These are phyloP conservation scores for Amanita thiersii DNA, from an alignment of 768 basidiomycete genomes.

Conservation along the genomic window DNA sequence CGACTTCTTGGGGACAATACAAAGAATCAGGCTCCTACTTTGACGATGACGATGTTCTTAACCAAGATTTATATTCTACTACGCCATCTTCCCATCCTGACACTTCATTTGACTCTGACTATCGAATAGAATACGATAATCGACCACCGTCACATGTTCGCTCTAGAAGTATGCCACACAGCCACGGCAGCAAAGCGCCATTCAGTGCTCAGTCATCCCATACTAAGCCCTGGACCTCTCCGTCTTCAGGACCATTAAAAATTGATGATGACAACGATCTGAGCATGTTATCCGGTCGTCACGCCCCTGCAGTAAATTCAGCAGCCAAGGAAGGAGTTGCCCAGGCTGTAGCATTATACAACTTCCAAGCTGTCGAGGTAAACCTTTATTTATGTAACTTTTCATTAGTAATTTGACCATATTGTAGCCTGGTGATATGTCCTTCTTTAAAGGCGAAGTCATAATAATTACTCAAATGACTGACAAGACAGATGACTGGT, in stretches of 20 bases:
- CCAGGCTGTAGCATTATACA: slow-evolving; percentile 66
- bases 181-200: no score
- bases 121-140: slow-evolving; percentile 20
- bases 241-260: no score
- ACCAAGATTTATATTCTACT: slow-evolving; percentile 3
- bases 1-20: slow-evolving; percentile 49
- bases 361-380: slow-evolving; percentile 70
- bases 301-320: no score
- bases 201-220: no score
- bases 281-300: no score
- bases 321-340: slow-evolving; percentile 57
- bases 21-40: slow-evolving; percentile 53
- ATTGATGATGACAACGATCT: no score
- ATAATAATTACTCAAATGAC: slow-evolving; percentile 64
- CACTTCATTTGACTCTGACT: slow-evolving; percentile 40
- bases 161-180: no score
- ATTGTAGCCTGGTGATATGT: slow-evolving; percentile 59
- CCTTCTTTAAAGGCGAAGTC: slow-evolving; percentile 70
- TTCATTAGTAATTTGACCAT: slow-evolving; percentile 9
- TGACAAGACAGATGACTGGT: slow-evolving; percentile 71
- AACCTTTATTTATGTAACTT: slow-evolving; percentile 10
- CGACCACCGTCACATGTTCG: slow-evolving; percentile 13
- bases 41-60: slow-evolving; percentile 14
- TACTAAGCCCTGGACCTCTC: no score
- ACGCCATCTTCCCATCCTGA: slow-evolving; percentile 23